Base-by-base conservation (phyloP, 768 basidiomycete species). In the Amanita molliuscula region DNA sequence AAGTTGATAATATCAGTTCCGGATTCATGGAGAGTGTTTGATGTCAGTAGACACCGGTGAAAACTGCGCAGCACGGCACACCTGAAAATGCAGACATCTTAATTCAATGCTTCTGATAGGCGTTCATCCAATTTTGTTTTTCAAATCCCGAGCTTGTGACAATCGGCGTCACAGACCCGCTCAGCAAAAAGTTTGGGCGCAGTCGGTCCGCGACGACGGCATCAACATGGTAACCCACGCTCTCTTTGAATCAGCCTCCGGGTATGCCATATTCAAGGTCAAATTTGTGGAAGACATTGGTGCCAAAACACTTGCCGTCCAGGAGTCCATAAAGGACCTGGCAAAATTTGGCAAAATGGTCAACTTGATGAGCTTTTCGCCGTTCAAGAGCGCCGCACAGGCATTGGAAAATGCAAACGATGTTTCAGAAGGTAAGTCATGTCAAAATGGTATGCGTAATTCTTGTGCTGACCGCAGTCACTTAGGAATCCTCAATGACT, bases 401-500 rank as follows among this genome's bases (percentile, higher is more conserved):
- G 93, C 93, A 29, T 73, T 98, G 57, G 92, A 97, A 70, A 97
- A 96, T 58, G 84, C 85, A 46, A 97, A 97, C 62, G 95, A 97
- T 67, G 67, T 98, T 13, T 96, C 94, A 8, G 94, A 97, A 75
- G 92, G 95, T 92, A 7, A 8, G 3, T 41, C 2, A 9, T 40
- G 3, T 25, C 20, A 18, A 25, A 8, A 8, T 20, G 13, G n/a
- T 10, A 16, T 4, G n/a, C 3, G 10, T 46, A n/a, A 3, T 15
- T 26, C 21, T 47, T 38, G 23, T 47, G n/a, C 25, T 35, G 25
- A 34, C 23, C 13, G 20, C 25, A 35, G 8, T 46, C 20, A 7
- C 8, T 38, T 38, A 95, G 93, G 92, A 52, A 78, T 93, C 54
- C 66, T 95, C 34, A 91, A 88, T 60, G 88, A 91, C 57, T 77